Conservation (phyloP, 352 stramenopile genomes). For the Pythium aristosporum region DNA sequence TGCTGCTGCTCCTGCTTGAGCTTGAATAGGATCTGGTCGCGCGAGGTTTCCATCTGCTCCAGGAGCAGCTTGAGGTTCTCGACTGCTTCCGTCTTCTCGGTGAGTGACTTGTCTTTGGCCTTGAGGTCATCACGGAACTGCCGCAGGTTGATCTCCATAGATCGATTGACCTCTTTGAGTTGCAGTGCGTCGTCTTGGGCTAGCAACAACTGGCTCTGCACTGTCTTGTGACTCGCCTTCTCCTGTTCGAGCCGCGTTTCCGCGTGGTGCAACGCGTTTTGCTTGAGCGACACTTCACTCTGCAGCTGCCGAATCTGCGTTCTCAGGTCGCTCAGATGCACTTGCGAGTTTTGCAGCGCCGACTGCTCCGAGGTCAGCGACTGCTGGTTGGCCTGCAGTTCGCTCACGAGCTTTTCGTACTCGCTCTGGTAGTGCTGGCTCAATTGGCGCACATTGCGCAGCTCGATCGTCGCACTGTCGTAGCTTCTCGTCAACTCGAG, state of each 20-base stretch:
- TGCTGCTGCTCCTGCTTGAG: constrained; percentile 74
- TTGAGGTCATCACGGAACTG: constrained; percentile 61
- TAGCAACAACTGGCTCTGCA: constrained; percentile 56
- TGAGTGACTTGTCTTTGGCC: constrained; percentile 53
- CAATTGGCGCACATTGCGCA: constrained; percentile 58
- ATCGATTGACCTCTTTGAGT: constrained; percentile 46
- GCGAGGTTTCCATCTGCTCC: constrained; percentile 82
- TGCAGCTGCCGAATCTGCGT: constrained; percentile 63
- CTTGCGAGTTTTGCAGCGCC: constrained; percentile 55
- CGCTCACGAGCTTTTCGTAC: constrained; percentile 70
- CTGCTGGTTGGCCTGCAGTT: constrained; percentile 57
- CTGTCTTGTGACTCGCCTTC: constrained; percentile 49
- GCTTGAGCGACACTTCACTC: constrained; percentile 56
- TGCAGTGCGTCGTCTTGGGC: constrained; percentile 63
- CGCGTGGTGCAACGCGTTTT: constrained; percentile 49
- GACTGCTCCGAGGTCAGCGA: constrained; percentile 56
- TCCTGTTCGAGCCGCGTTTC: constrained; percentile 72
- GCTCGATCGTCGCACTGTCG: constrained; percentile 46
- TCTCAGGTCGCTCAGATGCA: constrained; percentile 52
- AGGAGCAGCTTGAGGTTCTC: constrained; percentile 76
- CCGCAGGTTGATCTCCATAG: constrained; percentile 53
- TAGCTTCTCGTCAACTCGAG: constrained; percentile 53
- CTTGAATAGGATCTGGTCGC: constrained; percentile 77
- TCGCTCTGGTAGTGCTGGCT: constrained; percentile 72
- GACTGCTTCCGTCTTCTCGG: constrained; percentile 59